Percentiles rank a stretch among this genome's conserved stretches.
phyloP scores from a whole-genome alignment of 2,329 filamentous ascomycete genomes.

The Thielaviopsis ethacetica region DNA sequence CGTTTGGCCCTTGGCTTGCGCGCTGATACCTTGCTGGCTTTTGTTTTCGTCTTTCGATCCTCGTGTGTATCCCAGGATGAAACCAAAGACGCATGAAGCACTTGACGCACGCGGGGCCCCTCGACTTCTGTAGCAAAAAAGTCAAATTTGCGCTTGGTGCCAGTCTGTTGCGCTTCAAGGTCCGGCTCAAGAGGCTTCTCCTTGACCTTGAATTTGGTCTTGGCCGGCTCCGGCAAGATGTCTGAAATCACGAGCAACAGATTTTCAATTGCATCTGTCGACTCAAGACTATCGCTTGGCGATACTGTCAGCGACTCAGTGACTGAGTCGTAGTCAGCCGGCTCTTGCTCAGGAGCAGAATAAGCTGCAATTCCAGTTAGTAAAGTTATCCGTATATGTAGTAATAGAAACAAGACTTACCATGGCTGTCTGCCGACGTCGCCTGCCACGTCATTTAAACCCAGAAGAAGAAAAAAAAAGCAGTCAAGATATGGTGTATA shows the following conservation, averaged over 20 bases:
- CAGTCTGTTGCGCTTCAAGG: too few species aligned
- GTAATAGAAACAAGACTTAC: not conserved
- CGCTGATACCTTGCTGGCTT: not conserved
- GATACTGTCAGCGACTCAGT: not conserved
- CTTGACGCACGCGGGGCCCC: not conserved
- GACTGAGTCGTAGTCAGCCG: not conserved
- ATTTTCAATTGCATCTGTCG: not conserved
- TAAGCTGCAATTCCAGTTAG: not conserved
- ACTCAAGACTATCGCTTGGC: not conserved
- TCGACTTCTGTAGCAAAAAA: not conserved
- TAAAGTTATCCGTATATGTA: not conserved
- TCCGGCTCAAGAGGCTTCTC: too few species aligned
- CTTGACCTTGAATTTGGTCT: not conserved
- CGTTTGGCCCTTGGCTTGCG: not conserved
- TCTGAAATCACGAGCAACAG: not conserved
- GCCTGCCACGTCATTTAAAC: not conserved
- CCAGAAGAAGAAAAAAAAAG: too few species aligned
- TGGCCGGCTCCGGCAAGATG: not conserved
- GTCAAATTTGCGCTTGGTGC: not conserved
- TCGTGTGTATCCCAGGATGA: not conserved
- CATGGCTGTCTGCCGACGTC: not conserved
- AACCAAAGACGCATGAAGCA: not conserved
- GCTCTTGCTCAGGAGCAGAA: not conserved
- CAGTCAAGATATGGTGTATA: not conserved
- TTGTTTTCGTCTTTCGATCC: not conserved